Evolutionary conservation across 495 filamentous ascomycete species (phyloP), one percentile per base, ranked within the genome.

Genomic region (Aspergillus asperescens): DNA sequence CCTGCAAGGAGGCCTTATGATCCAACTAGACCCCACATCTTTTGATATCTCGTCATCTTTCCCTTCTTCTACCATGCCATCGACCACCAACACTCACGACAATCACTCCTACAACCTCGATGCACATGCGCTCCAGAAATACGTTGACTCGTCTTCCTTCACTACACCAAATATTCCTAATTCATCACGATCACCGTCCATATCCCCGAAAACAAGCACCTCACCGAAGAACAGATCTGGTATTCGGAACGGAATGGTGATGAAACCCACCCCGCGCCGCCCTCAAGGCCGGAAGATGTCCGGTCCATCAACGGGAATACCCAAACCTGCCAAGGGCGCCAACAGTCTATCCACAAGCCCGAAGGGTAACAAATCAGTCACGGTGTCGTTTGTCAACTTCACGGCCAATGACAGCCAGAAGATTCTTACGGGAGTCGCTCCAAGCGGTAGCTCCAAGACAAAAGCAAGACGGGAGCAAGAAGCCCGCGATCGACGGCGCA

Each of bases 401-500:
- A 96, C 90, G n/a, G 81, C 90, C 0, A 62, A 76, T 12, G 94
- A 98, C 66, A 85, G 81, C 64, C 73, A 77, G 29, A 82, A 84
- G 63, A 88, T 98, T 18, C 78, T 98, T 63, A 89, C 81, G 13
- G 92, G 92, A 5, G 93, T 98, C 8, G 93, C 93, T 45, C 93
- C 93, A 12, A 87, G 82, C 44, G 93, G 93, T 29, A 88, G 83
- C 58, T 87, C 82, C 44, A 96, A 97, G 77, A 98, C 93, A 23
- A 96, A 96, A 63, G 90, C 89, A 40, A 71, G 91, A 35, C 72
- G 93, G 52, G 93, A 96, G 71, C 82, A 86, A 61, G 90, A 94
- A 73, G 89, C 89, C 9, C 73, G 75, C 40, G 93, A 97, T 64
- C 82, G 82, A 69, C 79, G 86, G 58, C 71, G 88, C 61, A 84